phyloP scores from a whole-genome alignment of 768 basidiomycete species.

The Pulveroboletus sp. region DNA sequence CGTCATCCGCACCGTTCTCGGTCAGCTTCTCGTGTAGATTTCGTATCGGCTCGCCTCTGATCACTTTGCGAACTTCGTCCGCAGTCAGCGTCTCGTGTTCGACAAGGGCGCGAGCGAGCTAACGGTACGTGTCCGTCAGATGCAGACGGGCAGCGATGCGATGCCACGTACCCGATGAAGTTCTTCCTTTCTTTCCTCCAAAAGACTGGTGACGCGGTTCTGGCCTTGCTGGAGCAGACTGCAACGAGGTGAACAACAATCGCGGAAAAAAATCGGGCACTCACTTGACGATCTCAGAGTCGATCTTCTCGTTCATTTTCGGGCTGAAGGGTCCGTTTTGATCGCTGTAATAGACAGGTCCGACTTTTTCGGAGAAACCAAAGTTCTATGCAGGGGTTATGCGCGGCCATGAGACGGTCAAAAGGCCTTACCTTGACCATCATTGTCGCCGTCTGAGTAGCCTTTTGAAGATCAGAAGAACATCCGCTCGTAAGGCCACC shows the following conservation, averaged over 20 bases:
- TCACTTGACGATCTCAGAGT: constrained; percentile 79
- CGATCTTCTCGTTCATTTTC: constrained; percentile 77
- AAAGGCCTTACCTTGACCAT: constrained; percentile 79
- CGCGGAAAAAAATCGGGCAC: constrained; percentile 33
- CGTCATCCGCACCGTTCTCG: constrained; percentile 36
- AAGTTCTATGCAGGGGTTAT: constrained; percentile 54
- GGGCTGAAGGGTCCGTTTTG: constrained; percentile 68
- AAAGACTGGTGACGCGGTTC: constrained; percentile 56
- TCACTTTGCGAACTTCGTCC: constrained; percentile 82
- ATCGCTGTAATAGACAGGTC: constrained; percentile 79
- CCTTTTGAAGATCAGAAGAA: constrained; percentile 78
- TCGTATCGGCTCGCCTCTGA: constrained; percentile 79
- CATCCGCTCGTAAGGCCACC: constrained; percentile 91
- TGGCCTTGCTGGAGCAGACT: constrained; percentile 69
- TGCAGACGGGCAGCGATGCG: neutral
- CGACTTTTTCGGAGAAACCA: constrained; percentile 75
- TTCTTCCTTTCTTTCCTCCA: constrained; percentile 67
- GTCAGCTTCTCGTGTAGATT: constrained; percentile 62
- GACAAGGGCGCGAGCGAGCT: constrained; percentile 89
- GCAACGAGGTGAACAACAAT: constrained; percentile 1
- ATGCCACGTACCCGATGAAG: constrained; percentile 58
- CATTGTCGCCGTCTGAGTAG: constrained; percentile 70
- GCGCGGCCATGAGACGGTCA: too few relatives aligned
- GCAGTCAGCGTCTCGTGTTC: constrained; percentile 91
- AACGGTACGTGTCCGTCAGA: neutral